Percentiles rank a stretch among this genome's conserved stretches.
phyloP scores from a whole-genome alignment of 176 grass and related monocot genomes.

The Ensete ventricosum region DNA sequence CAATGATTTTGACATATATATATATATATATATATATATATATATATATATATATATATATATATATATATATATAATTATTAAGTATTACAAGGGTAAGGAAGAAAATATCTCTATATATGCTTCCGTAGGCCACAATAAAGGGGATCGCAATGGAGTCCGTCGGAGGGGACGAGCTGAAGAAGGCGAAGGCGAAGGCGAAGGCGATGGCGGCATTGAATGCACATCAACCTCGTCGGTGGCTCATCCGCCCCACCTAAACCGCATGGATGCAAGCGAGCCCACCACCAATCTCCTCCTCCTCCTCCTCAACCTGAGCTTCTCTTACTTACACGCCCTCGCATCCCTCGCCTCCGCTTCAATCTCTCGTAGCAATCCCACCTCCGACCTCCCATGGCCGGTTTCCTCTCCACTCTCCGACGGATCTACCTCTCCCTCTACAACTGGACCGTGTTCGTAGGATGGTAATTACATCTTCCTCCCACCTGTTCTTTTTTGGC shows the following conservation, averaged over 20 bases:
- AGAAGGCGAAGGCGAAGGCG: background rate
- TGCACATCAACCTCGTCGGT: background rate
- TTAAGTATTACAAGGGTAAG: background rate
- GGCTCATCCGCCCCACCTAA: background rate
- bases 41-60: too few species aligned
- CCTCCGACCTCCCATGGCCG: slow-evolving; percentile 21
- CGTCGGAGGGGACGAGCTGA: background rate
- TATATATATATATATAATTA: too few species aligned
- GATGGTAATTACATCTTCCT: slow-evolving; percentile 27
- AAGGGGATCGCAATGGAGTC: background rate
- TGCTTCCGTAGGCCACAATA: too few species aligned
- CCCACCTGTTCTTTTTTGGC: background rate
- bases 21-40: too few species aligned
- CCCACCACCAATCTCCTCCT: background rate
- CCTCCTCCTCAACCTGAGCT: slow-evolving; percentile 16
- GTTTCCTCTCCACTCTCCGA: slow-evolving; percentile 29
- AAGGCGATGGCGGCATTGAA: background rate
- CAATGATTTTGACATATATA: too few species aligned
- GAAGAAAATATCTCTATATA: background rate
- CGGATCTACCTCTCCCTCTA: slow-evolving; percentile 35
- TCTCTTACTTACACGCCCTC: background rate
- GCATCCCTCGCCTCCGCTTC: background rate
- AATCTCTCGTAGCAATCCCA: background rate
- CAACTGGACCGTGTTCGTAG: slow-evolving; percentile 48
- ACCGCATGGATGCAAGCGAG: background rate